Conservation (phyloP, 768 basidiomycete species). For the Hericium coralloides region DNA sequence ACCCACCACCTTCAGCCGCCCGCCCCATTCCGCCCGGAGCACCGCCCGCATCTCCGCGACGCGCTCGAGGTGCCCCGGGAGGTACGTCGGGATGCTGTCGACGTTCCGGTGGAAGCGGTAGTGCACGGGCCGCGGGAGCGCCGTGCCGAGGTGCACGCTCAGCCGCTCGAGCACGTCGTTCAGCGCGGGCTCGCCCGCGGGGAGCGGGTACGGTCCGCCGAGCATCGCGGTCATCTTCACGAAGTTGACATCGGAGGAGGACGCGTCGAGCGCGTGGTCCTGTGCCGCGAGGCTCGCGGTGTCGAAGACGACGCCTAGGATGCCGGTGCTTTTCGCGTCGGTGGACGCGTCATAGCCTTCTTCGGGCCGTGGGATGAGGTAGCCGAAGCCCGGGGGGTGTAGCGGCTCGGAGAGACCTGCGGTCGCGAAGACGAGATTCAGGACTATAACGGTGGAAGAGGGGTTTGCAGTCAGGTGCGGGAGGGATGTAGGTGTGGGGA, state of each 20-base stretch:
- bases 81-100: slow-evolving; percentile 72
- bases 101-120: slow-evolving; percentile 44
- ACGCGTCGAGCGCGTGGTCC: slow-evolving; percentile 23
- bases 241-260: slow-evolving; percentile 20
- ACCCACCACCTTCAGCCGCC: slow-evolving; percentile 59
- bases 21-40: slow-evolving; percentile 29
- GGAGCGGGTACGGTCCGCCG: slow-evolving; percentile 59
- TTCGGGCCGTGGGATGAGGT: slow-evolving; percentile 77
- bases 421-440: slow-evolving; percentile 76
- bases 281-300: slow-evolving; percentile 64
- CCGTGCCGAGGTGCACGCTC: slow-evolving; percentile 8
- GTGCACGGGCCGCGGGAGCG: slow-evolving; percentile 43
- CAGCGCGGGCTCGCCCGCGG: slow-evolving; percentile 19
- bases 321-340: slow-evolving; percentile 25
- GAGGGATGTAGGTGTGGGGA: slow-evolving; percentile 32
- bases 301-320: slow-evolving; percentile 88
- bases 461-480: slow-evolving; percentile 67
- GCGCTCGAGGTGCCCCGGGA: slow-evolving; percentile 62
- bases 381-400: slow-evolving; percentile 88
- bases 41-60: slow-evolving; percentile 48
- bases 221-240: slow-evolving; percentile 89
- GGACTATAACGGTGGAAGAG: slow-evolving; percentile 73
- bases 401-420: slow-evolving; percentile 33
- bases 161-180: slow-evolving; percentile 14
- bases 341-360: slow-evolving; percentile 36